Evolutionary conservation across 208 protist genomes (phyloP), one percentile per base, ranked within the genome.

Genomic region (Trypanosoma lewisi): DNA sequence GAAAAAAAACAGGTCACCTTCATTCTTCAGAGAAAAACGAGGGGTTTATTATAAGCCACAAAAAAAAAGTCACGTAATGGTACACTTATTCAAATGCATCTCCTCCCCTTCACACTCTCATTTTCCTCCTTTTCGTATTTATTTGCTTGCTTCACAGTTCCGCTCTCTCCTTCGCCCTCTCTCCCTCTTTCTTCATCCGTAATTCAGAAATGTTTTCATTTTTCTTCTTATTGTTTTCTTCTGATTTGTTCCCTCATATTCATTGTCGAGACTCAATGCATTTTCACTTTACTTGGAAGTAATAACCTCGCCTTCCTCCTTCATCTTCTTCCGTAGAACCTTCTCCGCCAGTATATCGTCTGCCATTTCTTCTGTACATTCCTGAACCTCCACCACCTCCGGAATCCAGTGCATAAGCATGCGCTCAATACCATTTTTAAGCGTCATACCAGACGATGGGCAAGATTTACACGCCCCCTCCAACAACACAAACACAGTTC

Each of bases 321-420:
- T 75, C 53, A 70, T 66, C 66, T 80, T 73, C 58, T 77, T 83
- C 16, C 80, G 78, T 27, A 89, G 73, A 17, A 59, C 69, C 76
- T 94, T 94, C 57, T 90, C 83, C 0, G 78, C 59, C n/a, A 90
- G 42, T 53, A 94, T 81, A 55, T 94, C 88, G 9, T 68, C 48
- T 14, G 88, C 88, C 19, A 91, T 79, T 31, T 94, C 88, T 21
- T 94, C 91, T 36, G 73, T 80, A 17, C 89, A 75, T 59, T 95
- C 83, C 41, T 92, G 85, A 4, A 89, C 91, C 66, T 92, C 87
- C 14, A 93, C 80, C 31, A 97, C 93, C 75, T 97, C 90, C 2
- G 93, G 91, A 42, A 97, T 93, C 85, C 89, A 97, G 67, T 97
- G 93, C 89, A 96, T 96, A 50, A 97, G 73, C 93, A 97, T 97